Evolutionary conservation across 345 rosid genomes (phyloP).

Genomic region (Cardiospermum halicacabum): DNA sequence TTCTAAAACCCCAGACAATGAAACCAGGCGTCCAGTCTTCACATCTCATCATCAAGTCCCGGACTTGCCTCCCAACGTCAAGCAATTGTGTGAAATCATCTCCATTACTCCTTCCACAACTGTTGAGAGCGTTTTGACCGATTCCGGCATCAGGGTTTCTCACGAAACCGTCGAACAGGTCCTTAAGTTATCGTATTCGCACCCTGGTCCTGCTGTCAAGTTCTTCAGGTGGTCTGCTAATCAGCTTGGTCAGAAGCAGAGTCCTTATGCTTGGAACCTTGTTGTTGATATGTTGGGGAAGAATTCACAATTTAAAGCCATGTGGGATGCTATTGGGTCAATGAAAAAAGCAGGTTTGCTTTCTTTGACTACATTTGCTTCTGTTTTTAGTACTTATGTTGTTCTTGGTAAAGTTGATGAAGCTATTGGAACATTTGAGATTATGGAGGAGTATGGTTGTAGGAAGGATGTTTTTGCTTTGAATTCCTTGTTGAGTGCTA

Average conservation of each 20-base stretch:
- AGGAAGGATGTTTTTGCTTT: constrained; percentile 36
- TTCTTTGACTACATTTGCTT: constrained; percentile 60
- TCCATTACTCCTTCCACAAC: constrained; percentile 41
- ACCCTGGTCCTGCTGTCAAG: constrained; percentile 52
- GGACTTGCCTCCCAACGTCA: constrained; percentile 31
- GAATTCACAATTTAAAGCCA: constrained; percentile 49
- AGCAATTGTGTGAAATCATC: constrained; percentile 40
- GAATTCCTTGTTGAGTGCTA: constrained; percentile 61
- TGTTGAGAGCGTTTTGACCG: constrained; percentile 38
- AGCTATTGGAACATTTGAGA: constrained; percentile 47
- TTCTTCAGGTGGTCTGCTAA: constrained; percentile 64
- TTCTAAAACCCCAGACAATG: background rate
- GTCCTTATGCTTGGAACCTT: constrained; percentile 67
- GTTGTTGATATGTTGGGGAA: constrained; percentile 63
- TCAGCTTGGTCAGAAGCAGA: constrained; percentile 39
- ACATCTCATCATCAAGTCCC: constrained; percentile 36
- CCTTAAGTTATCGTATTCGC: constrained; percentile 48
- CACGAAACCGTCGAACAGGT: constrained; percentile 46
- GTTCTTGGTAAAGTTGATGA: constrained; percentile 30
- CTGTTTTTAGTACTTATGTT: constrained; percentile 56
- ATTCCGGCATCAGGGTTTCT: constrained; percentile 34
- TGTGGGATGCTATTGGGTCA: constrained; percentile 68
- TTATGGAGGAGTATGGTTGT: constrained; percentile 48
- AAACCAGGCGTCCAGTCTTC: constrained; percentile 26
- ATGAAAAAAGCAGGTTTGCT: constrained; percentile 40